Evolutionary conservation across 108 stramenopile genomes (phyloP), one percentile per base, ranked within the genome.

Genomic region (Cyclotella kingstonii): DNA sequence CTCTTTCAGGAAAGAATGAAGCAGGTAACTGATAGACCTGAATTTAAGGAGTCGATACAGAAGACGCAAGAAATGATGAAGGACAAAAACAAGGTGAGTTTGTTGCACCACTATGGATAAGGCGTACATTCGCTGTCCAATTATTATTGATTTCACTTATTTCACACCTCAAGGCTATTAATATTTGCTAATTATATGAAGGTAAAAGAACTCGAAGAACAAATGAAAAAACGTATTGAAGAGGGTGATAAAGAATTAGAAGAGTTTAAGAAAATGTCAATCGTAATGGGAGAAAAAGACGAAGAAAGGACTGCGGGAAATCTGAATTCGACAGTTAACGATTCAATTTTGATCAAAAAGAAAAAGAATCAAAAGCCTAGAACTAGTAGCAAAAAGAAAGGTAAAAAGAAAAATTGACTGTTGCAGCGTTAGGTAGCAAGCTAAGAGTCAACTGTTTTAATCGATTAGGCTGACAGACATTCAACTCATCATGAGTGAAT

Each of bases 1-100:
- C 78, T 68, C 25, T 89, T 89, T 47, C 85, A 92, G 51, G 82
- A 71, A 45, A 82, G 86, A 45, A 92, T 92, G 90, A 85, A 85
- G 59, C 84, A 85, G 58, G 67, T 86, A 46, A 86, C 81, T 42
- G 76, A 84, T 62, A 68, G 76, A 14, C 65, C 73, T 22, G 63
- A 54, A 29, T 88, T 91, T 59, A 82, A 91, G 47, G 35, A 73
- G 29, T 71, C 77, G 51, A 91, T 91, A 77, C 27, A 59, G 38
- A 54, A 68, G 42, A 82, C 86, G 10, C 60, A 86, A 26, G 77
- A 91, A 68, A 54, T 62, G 18, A 68, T 91, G 85, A 73, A 82
- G 54, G 90, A 91, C 67, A 77, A 85, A 31, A 61, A 78, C 19
- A 87, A 91, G 69, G 69, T 81, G 7, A 54, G 36, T 18, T n/a